Percentiles rank a stretch among this genome's conserved stretches.
Conservation (phyloP, 2,329 filamentous ascomycete genomes). For the Hypoxylon sp. region DNA sequence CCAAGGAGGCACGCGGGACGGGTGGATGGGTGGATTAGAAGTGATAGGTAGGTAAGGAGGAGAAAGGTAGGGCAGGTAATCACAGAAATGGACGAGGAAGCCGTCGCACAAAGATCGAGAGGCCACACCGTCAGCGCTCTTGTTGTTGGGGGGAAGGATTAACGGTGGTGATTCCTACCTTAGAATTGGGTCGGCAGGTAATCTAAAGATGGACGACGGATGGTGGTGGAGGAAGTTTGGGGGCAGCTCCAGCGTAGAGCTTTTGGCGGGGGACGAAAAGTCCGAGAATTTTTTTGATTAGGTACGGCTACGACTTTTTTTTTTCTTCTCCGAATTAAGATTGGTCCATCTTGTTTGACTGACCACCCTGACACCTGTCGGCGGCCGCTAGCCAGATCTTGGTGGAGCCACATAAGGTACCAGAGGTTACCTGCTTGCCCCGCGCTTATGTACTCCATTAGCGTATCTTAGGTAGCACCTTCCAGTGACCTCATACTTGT, state of each 20-base stretch:
- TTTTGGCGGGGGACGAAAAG: slow-evolving; percentile 44
- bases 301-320: slow-evolving; percentile 12
- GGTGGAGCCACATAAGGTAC: slow-evolving; percentile 21
- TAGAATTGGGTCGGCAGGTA: slow-evolving; percentile 13
- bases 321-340: slow-evolving; percentile 22
- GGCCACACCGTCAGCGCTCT: slow-evolving; percentile 6
- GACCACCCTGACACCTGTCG: slow-evolving; percentile 27
- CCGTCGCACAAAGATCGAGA: background rate
- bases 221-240: slow-evolving; percentile 45
- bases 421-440: slow-evolving; percentile 27
- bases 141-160: slow-evolving; percentile 3
- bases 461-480: slow-evolving; percentile 5
- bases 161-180: slow-evolving; percentile 13
- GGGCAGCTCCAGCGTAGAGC: slow-evolving; percentile 35
- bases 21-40: slow-evolving; percentile 2
- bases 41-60: background rate
- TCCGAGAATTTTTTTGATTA: slow-evolving; percentile 39
- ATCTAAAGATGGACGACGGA: slow-evolving; percentile 31
- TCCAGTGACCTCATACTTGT: slow-evolving; percentile 27
- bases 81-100: slow-evolving; percentile 8
- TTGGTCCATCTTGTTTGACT: slow-evolving; percentile 21
- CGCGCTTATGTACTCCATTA: slow-evolving; percentile 26
- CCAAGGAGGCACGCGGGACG: background rate
- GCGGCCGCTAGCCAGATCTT: slow-evolving; percentile 18
- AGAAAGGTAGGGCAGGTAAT: background rate